Evolutionary conservation across 1,284 basidiomycete genomes (phyloP), one percentile per base, ranked within the genome.

Genomic region (Mrakiaceae sp.): DNA sequence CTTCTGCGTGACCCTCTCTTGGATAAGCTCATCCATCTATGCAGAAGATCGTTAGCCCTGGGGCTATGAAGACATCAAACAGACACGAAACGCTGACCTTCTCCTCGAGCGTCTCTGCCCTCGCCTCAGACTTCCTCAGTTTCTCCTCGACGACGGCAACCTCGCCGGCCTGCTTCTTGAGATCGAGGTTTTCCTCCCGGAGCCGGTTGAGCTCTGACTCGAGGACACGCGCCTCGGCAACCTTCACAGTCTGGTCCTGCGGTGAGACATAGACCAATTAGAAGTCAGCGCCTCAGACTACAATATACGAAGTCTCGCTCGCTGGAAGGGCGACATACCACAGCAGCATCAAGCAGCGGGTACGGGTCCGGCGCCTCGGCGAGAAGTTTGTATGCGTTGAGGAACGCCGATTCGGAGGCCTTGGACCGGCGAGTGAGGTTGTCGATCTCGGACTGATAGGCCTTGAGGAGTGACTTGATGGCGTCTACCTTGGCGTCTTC

Each of bases 361-460:
- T 93, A 96, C 14, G 95, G 96, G 76, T 98, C 95, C 0, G 94
- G 93, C 5, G 90, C 93, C 72, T 95, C 91, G 0, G 90, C 89
- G 3, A 98, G 77, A 27, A 94, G 84, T 75, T 96, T 96, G 81
- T 96, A 96, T 11, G 94, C 86, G 70, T 87, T 89, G 46, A 97
- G 79, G 76, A 99, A 96, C 0, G 92, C 89, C 71, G 88, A 94
- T 79, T 98, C 95, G 1, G 93, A 87, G 14, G 82, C 77, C 74
- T 96, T 97, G 46, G 87, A 89, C 6, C 95, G 86, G 69, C 90
- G 90, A 0, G 93, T 98, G 67, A 98, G 83, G 70, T 80, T 87
- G 78, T 99, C 95, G 68, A 99, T 98, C 77, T 98, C 95, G 6
- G 86, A 82, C 77, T 98, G 95, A 78, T 98, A 98, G 3, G 91